A percentile compares a stretch with the other conserved stretches of the same genome.
These are phyloP conservation scores for Sporopachydermia lactativora DNA, from an alignment of 805 yeast species.

Conservation along the genomic window DNA sequence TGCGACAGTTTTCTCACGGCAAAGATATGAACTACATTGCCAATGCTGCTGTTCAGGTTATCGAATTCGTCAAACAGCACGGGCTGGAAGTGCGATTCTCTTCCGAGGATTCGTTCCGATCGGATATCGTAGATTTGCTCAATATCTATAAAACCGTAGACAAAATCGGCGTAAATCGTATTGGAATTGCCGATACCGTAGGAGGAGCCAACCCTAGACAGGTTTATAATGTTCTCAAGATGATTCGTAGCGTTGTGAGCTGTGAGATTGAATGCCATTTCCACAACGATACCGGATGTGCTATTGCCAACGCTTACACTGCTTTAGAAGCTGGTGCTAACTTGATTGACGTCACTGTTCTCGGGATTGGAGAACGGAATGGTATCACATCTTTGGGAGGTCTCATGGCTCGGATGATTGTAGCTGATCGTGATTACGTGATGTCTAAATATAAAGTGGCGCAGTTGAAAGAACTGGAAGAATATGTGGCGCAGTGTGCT, in stretches of 20 bases:
- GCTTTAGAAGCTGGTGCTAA: slow-evolving; percentile 82
- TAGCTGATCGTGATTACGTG: slow-evolving; percentile 75
- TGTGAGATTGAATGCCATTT: slow-evolving; percentile 83
- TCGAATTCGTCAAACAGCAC: slow-evolving; percentile 72
- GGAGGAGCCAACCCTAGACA: slow-evolving; percentile 88
- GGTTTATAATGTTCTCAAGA: slow-evolving; percentile 70
- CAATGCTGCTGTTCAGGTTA: slow-evolving; percentile 69
- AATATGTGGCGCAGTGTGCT: slow-evolving; percentile 73
- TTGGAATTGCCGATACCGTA: slow-evolving; percentile 83
- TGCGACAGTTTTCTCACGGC: slow-evolving; percentile 73
- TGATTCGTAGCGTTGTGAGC: slow-evolving; percentile 64
- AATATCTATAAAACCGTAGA: slow-evolving; percentile 75
- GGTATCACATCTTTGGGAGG: slow-evolving; percentile 83
- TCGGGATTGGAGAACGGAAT: slow-evolving; percentile 83
- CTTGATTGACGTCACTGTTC: slow-evolving; percentile 66
- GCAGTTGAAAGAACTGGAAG: slow-evolving; percentile 70
- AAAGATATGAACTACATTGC: slow-evolving; percentile 82
- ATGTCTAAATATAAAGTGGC: slow-evolving; percentile 67
- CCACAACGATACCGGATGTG: slow-evolving; percentile 86
- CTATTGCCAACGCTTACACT: slow-evolving; percentile 81
- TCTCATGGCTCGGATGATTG: slow-evolving; percentile 82
- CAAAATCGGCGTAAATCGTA: slow-evolving; percentile 77
- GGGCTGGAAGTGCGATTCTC: slow-evolving; percentile 78
- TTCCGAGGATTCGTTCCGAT: slow-evolving; percentile 76
- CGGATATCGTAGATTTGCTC: slow-evolving; percentile 67